A percentile compares a stretch with the other conserved stretches of the same genome.
Evolutionary conservation across 306 rosid genomes (phyloP).

Genomic region (Pyrus betulifolia): DNA sequence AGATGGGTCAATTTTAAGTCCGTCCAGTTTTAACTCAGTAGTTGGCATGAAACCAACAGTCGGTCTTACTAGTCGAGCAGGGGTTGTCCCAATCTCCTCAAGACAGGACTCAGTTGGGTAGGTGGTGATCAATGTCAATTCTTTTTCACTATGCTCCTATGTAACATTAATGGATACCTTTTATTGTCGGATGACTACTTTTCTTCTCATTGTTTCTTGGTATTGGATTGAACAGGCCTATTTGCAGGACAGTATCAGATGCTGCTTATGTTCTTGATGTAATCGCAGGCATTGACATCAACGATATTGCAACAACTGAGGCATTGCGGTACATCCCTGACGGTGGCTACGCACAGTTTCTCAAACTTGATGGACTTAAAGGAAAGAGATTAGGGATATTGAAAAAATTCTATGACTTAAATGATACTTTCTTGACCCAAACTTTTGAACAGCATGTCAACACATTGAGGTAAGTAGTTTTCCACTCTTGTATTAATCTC

Average conservation of each 20-base stretch:
- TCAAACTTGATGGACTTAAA: slow-evolving; percentile 33
- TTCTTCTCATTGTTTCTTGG: neutral
- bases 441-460: slow-evolving; percentile 33
- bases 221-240: slow-evolving; percentile 35
- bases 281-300: slow-evolving; percentile 60
- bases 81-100: slow-evolving; percentile 49
- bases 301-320: slow-evolving; percentile 35
- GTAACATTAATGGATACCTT: neutral
- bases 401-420: slow-evolving; percentile 21
- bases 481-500: neutral
- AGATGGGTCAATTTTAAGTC: slow-evolving; percentile 49
- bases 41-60: slow-evolving; percentile 69
- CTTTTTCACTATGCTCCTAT: neutral
- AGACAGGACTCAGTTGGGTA: slow-evolving; percentile 67
- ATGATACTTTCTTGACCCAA: slow-evolving; percentile 13
- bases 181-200: neutral
- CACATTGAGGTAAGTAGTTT: slow-evolving; percentile 45
- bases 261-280: slow-evolving; percentile 64
- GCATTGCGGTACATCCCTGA: slow-evolving; percentile 41
- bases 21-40: slow-evolving; percentile 52
- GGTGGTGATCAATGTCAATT: neutral
- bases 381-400: slow-evolving; percentile 51
- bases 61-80: slow-evolving; percentile 65
- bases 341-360: slow-evolving; percentile 53
- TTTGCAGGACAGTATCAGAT: slow-evolving; percentile 70